Conservation (phyloP, 2,329 filamentous ascomycete genomes). For the Dactylellina leptospora region DNA sequence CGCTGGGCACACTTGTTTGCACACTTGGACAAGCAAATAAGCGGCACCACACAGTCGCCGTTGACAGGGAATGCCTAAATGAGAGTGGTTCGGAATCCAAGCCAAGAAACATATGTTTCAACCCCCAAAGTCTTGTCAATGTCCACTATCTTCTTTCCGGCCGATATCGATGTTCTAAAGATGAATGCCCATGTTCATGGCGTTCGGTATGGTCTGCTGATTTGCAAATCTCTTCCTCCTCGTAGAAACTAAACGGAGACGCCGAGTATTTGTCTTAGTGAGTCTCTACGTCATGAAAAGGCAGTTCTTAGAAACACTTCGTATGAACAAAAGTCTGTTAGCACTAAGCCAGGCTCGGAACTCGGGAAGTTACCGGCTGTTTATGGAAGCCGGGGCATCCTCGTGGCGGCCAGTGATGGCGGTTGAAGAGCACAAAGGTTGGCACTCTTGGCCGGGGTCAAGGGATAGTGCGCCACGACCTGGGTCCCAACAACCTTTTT, state of each 20-base stretch:
- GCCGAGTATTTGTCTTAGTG: conserved; percentile 13
- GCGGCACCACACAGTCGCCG: conserved; percentile 47
- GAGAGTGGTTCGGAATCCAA: conserved; percentile 47
- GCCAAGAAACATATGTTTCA: conserved; percentile 51
- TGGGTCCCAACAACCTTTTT: conserved; percentile 46
- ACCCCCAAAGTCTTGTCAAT: conserved; percentile 31
- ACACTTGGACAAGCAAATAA: conserved; percentile 40
- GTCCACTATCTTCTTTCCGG: conserved; percentile 29
- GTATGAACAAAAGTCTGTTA: conserved; percentile 30
- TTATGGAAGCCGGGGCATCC: conserved; percentile 49
- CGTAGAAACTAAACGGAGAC: conserved; percentile 24
- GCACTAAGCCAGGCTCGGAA: conserved; percentile 48
- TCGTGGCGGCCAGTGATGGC: conserved; percentile 49
- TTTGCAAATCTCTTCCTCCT: conserved; percentile 24
- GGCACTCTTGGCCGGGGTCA: conserved; percentile 33
- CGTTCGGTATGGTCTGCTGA: conserved; percentile 15
- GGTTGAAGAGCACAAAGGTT: conserved; percentile 33
- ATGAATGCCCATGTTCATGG: conserved; percentile 23
- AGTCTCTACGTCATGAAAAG: conserved; percentile 45
- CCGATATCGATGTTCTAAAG: conserved; percentile 39
- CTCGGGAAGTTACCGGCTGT: conserved; percentile 53
- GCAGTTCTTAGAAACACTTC: conserved; percentile 19
- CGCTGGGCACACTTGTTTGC: conserved; percentile 16
- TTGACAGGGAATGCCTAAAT: conserved; percentile 40
- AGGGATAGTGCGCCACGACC: conserved; percentile 32